Base-by-base conservation (phyloP, 1,284 basidiomycete species). In the Rhodotorula sp. region DNA sequence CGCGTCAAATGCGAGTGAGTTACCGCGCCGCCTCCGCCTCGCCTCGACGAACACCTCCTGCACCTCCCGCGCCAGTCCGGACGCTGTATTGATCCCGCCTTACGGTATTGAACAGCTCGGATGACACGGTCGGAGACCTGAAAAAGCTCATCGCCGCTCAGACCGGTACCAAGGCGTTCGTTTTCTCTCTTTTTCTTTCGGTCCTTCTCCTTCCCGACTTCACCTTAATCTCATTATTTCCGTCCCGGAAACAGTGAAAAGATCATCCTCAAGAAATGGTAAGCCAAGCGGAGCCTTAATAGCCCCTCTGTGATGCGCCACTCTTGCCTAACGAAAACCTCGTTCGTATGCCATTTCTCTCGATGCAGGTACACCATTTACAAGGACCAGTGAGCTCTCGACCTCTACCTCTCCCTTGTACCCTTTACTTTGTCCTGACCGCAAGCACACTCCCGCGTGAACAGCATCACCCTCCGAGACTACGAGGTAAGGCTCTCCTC, bases 221-320 rank as follows among this genome's bases (percentile, higher is more conserved):
- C 49, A 67, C 30, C 48, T 49, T 10, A 24, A 49, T 1, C 20
- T 24, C 49, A 0, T n/a, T 24, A 44, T 58, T 33, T n/a, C 10
- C 15, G 24, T 6, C 1, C 29, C 54, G 7, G n/a, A 18, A 1
- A 30, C 78, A 79, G 82, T 15, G 83, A 82, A 57, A 95, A 98
- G 86, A 97, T 99, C 72, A 87, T 90, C 78, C 83, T 99, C 65
- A 99, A 97, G 88, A 98, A 98, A 86, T 97, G 94, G 94, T 90
- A 73, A 71, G 88, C 81, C 51, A 18, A n/a, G 33, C 20, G 0
- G 7, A 24, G 33, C 29, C 45, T 6, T 18, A 30, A 2, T n/a
- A 30, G 10, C 42, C 46, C 37, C 60, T 51, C 14, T 24, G 26
- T n/a, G 33, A 12, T n/a, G 24, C 22, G 18, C 1, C n/a, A n/a